Conservation (phyloP, 176 grass and related monocot genomes). For the Aechmea fasciata region DNA sequence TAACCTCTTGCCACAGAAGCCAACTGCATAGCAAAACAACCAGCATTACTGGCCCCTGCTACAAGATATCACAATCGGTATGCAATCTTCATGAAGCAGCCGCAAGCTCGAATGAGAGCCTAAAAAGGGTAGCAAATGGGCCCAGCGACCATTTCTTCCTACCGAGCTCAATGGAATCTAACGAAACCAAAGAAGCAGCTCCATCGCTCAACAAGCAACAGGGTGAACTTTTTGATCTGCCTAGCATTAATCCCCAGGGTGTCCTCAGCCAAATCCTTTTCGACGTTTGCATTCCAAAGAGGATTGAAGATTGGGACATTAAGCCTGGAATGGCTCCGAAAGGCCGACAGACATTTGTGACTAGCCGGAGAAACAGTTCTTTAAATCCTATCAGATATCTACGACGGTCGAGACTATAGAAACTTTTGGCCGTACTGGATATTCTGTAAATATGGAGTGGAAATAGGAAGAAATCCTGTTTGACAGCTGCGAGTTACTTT, state of each 20-base stretch:
- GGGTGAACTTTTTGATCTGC: constrained; percentile 34
- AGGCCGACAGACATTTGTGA: constrained; percentile 31
- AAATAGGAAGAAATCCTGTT: not conserved
- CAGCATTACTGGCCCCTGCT: constrained; percentile 22
- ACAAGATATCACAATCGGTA: constrained; percentile 67
- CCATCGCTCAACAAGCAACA: constrained; percentile 48
- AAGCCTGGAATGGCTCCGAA: constrained; percentile 60
- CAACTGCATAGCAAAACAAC: constrained; percentile 28
- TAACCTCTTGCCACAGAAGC: constrained; percentile 54
- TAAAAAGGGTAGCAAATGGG: constrained; percentile 45
- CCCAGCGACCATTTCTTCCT: constrained; percentile 65
- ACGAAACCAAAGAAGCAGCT: constrained; percentile 39
- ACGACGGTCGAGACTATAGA: constrained; percentile 63
- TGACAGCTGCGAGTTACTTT: not conserved
- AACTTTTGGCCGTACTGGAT: constrained; percentile 17
- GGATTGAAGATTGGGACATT: constrained; percentile 94
- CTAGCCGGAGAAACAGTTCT: constrained; percentile 38
- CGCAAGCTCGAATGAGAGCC: constrained; percentile 66
- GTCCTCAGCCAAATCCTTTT: constrained; percentile 78
- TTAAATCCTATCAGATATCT: constrained; percentile 84
- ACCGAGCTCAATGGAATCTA: constrained; percentile 43
- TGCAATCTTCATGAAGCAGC: constrained; percentile 70
- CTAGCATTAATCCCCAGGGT: constrained; percentile 74
- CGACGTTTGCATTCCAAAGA: constrained; percentile 83
- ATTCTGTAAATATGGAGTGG: constrained; percentile 55